These are phyloP conservation scores for Apostasia ramifera DNA, from an alignment of 106 monocot genomes.

Conservation along the genomic window DNA sequence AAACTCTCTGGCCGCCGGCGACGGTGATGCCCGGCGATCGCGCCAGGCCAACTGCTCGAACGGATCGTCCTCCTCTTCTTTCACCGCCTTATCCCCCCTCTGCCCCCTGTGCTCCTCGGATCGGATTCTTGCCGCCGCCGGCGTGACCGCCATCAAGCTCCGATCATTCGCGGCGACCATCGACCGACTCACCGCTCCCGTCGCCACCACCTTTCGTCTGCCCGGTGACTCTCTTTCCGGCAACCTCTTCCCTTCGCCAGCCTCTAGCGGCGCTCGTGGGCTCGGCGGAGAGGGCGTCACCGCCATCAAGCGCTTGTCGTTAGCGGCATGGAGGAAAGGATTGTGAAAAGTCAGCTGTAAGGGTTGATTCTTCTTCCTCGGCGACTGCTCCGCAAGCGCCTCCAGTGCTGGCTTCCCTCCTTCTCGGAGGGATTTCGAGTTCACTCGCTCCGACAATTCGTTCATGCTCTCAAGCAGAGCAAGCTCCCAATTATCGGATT, in stretches of 20 bases:
- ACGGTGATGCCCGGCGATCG: not conserved
- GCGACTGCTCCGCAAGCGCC: not conserved
- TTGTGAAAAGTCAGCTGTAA: not conserved
- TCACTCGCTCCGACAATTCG: not conserved
- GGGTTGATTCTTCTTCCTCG: not conserved
- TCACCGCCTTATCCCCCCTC: not conserved
- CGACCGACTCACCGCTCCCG: too few species aligned
- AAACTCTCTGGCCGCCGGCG: not conserved
- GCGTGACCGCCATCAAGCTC: not conserved
- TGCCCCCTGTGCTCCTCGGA: not conserved
- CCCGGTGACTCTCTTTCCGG: too few species aligned
- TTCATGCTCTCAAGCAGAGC: constrained; percentile 25
- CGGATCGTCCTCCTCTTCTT: constrained; percentile 1
- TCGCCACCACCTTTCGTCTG: too few species aligned
- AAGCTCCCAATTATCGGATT: constrained; percentile 29
- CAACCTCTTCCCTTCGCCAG: not conserved
- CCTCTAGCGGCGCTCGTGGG: not conserved
- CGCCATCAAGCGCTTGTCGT: constrained; percentile 7
- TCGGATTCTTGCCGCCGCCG: too few species aligned
- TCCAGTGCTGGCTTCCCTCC: not conserved
- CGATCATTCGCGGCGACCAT: too few species aligned
- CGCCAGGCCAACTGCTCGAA: constrained; percentile 1
- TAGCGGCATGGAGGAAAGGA: constrained; percentile 1
- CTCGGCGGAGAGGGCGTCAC: constrained; percentile 8
- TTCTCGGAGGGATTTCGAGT: not conserved